A percentile compares a stretch with the other conserved stretches of the same genome.
phyloP scores from a whole-genome alignment of 2,329 filamentous ascomycete species.

The Scleromitrula shiraiana region DNA sequence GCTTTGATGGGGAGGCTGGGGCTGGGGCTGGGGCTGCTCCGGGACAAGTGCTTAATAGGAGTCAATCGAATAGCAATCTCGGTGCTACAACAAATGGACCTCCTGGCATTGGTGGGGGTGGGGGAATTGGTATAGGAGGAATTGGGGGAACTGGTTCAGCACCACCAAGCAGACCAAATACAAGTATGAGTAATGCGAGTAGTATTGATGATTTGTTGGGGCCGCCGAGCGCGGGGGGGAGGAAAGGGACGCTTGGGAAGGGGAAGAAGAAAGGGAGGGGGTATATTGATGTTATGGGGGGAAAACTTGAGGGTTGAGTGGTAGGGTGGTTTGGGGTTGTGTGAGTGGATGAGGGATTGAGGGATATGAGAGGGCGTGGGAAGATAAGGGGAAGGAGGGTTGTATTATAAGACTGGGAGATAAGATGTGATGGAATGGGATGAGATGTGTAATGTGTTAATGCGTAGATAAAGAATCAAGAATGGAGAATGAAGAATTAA shows the following conservation, averaged over 20 bases:
- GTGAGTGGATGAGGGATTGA: not conserved
- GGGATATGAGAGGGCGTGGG: not conserved
- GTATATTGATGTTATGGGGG: slow-evolving; percentile 91
- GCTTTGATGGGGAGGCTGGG: slow-evolving; percentile 13
- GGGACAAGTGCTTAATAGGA: no score
- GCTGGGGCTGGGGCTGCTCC: not conserved
- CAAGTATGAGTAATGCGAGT: slow-evolving; percentile 83
- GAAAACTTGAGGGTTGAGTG: slow-evolving; percentile 13
- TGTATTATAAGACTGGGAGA: slow-evolving; percentile 9
- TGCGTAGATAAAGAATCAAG: no score
- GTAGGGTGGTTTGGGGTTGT: not conserved
- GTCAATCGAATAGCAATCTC: no score
- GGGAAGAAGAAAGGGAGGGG: slow-evolving; percentile 76
- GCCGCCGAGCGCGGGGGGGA: slow-evolving; percentile 61
- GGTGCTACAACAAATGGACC: no score
- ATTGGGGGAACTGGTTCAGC: slow-evolving; percentile 1
- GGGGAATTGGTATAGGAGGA: no score
- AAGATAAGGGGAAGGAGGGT: not conserved
- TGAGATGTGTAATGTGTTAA: no score
- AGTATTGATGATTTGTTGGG: slow-evolving; percentile 90
- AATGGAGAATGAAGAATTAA: no score
- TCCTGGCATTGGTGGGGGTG: no score
- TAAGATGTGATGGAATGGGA: no score
- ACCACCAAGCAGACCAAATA: slow-evolving; percentile 62
- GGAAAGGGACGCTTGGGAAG: slow-evolving; percentile 51